phyloP scores from a whole-genome alignment of 2,329 filamentous ascomycete species.

The Immersiporthe knoxdaviesiana region DNA sequence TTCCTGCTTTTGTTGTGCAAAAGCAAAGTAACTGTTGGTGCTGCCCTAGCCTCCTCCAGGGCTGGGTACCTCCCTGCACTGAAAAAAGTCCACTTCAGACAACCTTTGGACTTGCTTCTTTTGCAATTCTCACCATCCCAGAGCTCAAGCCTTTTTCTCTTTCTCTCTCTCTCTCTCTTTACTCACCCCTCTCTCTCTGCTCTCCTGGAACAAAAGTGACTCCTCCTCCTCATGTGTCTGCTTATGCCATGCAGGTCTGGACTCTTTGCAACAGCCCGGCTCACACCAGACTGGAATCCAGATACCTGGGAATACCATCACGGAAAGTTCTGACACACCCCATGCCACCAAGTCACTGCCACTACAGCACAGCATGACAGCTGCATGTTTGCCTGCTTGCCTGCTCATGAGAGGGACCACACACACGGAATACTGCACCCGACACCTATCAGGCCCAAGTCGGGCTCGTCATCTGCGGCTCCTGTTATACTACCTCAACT shows the following conservation, averaged over 20 bases:
- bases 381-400: conserved; percentile 16
- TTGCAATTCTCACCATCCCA: too few species aligned
- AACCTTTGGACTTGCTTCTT: neutral
- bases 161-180: neutral
- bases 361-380: neutral
- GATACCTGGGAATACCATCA: conserved; percentile 5
- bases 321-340: neutral
- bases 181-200: neutral
- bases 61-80: neutral
- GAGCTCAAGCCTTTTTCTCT: neutral
- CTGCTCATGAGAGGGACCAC: neutral
- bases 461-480: neutral
- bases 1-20: neutral
- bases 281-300: neutral
- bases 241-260: neutral
- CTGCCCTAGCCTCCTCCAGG: neutral
- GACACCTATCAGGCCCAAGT: neutral
- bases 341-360: neutral
- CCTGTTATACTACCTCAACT: neutral
- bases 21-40: neutral
- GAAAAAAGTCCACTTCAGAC: neutral
- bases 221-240: neutral
- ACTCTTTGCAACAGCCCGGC: neutral
- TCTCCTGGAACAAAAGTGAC: neutral
- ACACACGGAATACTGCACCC: conserved; percentile 3